These are phyloP conservation scores for Fusarium sulawesiense DNA, from an alignment of 2,329 filamentous ascomycete species.

Conservation along the genomic window DNA sequence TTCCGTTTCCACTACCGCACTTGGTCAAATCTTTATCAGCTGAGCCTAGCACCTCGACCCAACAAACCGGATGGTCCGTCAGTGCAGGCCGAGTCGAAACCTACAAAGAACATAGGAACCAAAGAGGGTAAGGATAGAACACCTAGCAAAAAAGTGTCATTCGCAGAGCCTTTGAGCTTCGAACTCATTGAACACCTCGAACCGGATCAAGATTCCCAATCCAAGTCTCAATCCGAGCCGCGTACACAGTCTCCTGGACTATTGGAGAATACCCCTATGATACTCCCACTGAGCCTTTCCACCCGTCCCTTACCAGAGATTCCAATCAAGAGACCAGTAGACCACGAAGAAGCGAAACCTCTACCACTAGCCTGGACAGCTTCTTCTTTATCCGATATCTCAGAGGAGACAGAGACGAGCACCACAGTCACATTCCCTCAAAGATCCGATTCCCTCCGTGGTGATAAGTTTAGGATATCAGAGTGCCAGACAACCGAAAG, in stretches of 20 bases:
- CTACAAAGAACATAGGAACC: not conserved
- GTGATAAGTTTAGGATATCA: not conserved
- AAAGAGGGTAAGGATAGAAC: not conserved
- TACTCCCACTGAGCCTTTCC: not conserved
- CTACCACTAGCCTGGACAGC: conserved; percentile 13
- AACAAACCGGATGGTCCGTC: not conserved
- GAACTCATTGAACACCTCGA: not conserved
- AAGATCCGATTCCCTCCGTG: conserved; percentile 15
- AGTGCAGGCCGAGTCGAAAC: not conserved
- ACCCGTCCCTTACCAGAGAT: conserved; percentile 41
- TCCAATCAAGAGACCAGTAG: conserved; percentile 14
- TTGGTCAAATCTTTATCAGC: conserved; percentile 59
- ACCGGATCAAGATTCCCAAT: not conserved
- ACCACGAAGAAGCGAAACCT: conserved; percentile 14
- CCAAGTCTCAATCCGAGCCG: not conserved
- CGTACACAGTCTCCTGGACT: not conserved
- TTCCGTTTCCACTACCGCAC: conserved; percentile 69
- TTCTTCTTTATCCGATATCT: conserved; percentile 38
- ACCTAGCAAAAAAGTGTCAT: not conserved
- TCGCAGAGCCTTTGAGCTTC: not conserved
- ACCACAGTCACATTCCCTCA: conserved; percentile 13
- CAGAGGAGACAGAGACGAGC: conserved; percentile 35
- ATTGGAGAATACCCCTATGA: not conserved
- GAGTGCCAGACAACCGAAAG: not conserved
- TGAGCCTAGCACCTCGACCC: conserved; percentile 59